Evolutionary conservation across 1,284 basidiomycete species (phyloP), one percentile per base, ranked within the genome.

Genomic region (Cutaneotrichosporon cutaneum): DNA sequence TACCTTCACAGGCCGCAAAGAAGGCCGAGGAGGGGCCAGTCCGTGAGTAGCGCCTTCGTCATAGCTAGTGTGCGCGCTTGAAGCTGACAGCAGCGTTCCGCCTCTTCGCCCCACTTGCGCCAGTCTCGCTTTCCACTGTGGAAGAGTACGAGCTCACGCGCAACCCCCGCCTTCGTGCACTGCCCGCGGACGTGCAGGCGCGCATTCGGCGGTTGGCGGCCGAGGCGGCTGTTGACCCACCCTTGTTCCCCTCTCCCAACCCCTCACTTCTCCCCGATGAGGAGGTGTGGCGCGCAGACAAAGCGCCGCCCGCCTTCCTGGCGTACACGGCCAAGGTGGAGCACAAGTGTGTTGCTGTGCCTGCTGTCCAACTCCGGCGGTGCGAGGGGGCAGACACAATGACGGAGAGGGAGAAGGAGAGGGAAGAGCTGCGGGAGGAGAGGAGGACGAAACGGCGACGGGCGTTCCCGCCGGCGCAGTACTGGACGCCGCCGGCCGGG

Each of bases 21-120:
- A 54, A 45, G 24, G 57, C 45, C 16, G 57, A 52, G 21, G 36
- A 53, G 3, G 56, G 14, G 33, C 39, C 54, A 26, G 22, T 70
- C 6, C 27, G 69, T 69, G 56, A 60, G 67, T 68, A n/a, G n/a
- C 30, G 32, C 14, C 18, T 16, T 24, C 24, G n/a, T 51, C 39
- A 24, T 51, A 11, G n/a, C 36, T 16, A 27, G 4, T 44, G 52
- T 33, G 24, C 5, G 22, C n/a, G n/a, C n/a, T 54, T 13, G 18
- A 18, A 30, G 48, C 51, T 35, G 30, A 48, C 51, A 33, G 1
- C 59, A 72, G 72, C 58, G 0, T 77, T 77, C 54, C 60, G 67
- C 26, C 66, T 77, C 22, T 77, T 72, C 65, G 70, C 71, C 14
- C 61, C 68, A 5, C 55, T 72, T 7, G 36, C 54, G 32, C 56